Conservation (phyloP, 352 stramenopile genomes). For the Aphanomyces cochlioides region DNA sequence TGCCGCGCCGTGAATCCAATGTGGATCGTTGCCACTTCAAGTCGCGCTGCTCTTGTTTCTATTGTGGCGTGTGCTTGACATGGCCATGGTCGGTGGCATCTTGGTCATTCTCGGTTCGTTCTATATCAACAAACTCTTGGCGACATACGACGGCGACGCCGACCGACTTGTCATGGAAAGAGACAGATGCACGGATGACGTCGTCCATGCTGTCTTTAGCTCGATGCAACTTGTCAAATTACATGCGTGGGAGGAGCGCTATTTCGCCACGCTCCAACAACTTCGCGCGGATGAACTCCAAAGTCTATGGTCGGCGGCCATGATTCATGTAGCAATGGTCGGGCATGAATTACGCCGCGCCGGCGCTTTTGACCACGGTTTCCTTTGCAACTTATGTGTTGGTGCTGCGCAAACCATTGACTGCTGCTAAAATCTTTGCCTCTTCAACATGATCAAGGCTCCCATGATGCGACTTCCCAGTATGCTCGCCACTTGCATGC, state of each 20-base stretch:
- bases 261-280: constrained; percentile 64
- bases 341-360: constrained; percentile 29
- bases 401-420: constrained; percentile 16
- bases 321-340: constrained; percentile 14
- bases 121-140: constrained; percentile 41
- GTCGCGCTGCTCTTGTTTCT: background rate
- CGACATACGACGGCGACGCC: constrained; percentile 16
- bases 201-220: constrained; percentile 44
- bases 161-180: constrained; percentile 34
- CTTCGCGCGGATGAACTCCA: constrained; percentile 42
- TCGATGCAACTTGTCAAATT: constrained; percentile 90
- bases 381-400: constrained; percentile 28
- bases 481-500: constrained; percentile 21
- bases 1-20: constrained; percentile 26
- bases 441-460: constrained; percentile 32
- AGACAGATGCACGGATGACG: constrained; percentile 44
- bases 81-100: constrained; percentile 37
- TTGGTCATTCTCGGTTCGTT: constrained; percentile 41
- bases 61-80: background rate
- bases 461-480: constrained; percentile 29
- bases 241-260: constrained; percentile 87
- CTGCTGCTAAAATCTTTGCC: constrained; percentile 31
- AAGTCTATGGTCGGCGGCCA: constrained; percentile 36
- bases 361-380: constrained; percentile 23
- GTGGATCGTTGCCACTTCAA: constrained; percentile 11